A percentile compares a stretch with the other conserved stretches of the same genome.
Conservation (phyloP, 2,329 filamentous ascomycete genomes). For the Botryotinia globosa region DNA sequence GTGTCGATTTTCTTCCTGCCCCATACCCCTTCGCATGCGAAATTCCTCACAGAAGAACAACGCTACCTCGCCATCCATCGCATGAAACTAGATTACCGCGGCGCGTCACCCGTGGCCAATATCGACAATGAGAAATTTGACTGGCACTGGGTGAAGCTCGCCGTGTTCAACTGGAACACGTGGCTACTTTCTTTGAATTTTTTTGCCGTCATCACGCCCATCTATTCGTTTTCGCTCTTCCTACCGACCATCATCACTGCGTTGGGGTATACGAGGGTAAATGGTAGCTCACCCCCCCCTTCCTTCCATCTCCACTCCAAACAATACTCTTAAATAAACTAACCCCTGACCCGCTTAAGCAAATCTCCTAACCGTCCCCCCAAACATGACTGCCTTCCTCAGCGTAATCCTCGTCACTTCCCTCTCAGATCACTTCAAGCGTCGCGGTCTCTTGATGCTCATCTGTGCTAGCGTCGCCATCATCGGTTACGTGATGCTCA, state of each 20-base stretch:
- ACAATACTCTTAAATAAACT: not conserved
- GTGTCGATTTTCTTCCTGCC: slow-evolving; percentile 4
- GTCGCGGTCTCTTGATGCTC: slow-evolving; percentile 69
- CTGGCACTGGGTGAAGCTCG: slow-evolving; percentile 20
- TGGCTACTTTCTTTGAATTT: slow-evolving; percentile 15
- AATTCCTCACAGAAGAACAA: slow-evolving; percentile 15
- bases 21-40: slow-evolving; percentile 17
- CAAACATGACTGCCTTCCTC: slow-evolving; percentile 61
- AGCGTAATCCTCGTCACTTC: slow-evolving; percentile 68
- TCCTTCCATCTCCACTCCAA: not conserved
- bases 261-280: slow-evolving; percentile 50
- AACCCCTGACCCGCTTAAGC: slow-evolving; percentile 43
- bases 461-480: slow-evolving; percentile 67
- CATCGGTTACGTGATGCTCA: slow-evolving; percentile 73
- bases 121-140: slow-evolving; percentile 17
- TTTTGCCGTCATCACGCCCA: slow-evolving; percentile 16
- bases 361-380: slow-evolving; percentile 49
- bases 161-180: slow-evolving; percentile 19
- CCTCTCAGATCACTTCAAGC: slow-evolving; percentile 68
- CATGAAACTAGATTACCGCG: slow-evolving; percentile 17
- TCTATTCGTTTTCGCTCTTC: slow-evolving; percentile 45
- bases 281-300: not conserved
- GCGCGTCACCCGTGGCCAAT: not conserved
- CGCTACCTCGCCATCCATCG: slow-evolving; percentile 11
- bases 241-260: slow-evolving; percentile 45